Evolutionary conservation across 2,329 filamentous ascomycete genomes (phyloP).

Genomic region (Bipolaris sorokiniana): DNA sequence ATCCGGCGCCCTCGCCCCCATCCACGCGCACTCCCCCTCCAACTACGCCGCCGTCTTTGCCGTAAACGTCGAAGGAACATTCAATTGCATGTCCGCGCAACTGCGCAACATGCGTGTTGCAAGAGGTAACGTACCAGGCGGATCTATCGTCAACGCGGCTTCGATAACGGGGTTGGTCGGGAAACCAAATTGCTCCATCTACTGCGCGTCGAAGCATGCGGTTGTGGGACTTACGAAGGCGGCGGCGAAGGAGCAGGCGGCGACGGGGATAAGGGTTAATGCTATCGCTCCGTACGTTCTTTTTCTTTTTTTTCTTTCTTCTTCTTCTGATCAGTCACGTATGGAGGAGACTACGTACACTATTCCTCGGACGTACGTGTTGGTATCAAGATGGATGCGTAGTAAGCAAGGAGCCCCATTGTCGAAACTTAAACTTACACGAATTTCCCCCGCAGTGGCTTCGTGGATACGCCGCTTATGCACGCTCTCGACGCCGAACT

Average conservation of each 20-base stretch:
- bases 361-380: background rate
- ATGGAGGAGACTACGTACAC: no score
- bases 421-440: no score
- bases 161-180: constrained; percentile 56
- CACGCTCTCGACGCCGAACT: constrained; percentile 1
- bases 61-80: constrained; percentile 45
- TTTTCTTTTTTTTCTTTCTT: background rate
- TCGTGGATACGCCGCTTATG: constrained; percentile 25
- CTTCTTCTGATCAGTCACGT: background rate
- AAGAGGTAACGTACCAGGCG: constrained; percentile 11
- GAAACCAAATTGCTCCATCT: constrained; percentile 32
- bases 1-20: constrained; percentile 41
- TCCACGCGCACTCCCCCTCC: constrained; percentile 38
- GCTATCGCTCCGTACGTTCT: constrained; percentile 51
- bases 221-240: constrained; percentile 45
- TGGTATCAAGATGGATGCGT: background rate
- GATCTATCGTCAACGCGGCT: constrained; percentile 51
- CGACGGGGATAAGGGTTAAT: constrained; percentile 43
- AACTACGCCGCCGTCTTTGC: constrained; percentile 43
- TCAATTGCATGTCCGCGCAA: constrained; percentile 43
- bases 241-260: constrained; percentile 46
- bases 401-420: no score
- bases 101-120: constrained; percentile 47
- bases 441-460: constrained; percentile 12
- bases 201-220: constrained; percentile 37